Conservation (phyloP, 805 yeast species). For the Candida silvatica region DNA sequence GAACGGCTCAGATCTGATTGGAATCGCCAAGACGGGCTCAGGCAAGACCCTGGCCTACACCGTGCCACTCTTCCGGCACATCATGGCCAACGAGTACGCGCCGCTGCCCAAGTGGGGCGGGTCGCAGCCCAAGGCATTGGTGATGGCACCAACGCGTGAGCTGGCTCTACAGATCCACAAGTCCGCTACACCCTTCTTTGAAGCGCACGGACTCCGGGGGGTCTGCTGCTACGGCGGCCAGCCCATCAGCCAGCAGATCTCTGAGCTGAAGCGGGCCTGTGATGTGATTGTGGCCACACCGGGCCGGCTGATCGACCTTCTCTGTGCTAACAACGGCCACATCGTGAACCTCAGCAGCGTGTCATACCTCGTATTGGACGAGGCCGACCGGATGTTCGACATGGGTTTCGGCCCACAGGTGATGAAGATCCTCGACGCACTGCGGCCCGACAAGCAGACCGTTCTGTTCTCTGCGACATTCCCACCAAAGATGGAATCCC, state of each 20-base stretch:
- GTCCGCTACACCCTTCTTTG: conserved; percentile 54
- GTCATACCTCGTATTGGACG: conserved; percentile 85
- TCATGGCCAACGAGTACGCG: conserved; percentile 48
- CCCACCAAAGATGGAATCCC: conserved; percentile 66
- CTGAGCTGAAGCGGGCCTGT: conserved; percentile 66
- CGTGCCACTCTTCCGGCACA: conserved; percentile 77
- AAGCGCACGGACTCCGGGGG: conserved; percentile 39
- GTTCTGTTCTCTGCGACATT: conserved; percentile 93
- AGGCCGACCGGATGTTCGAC: conserved; percentile 95
- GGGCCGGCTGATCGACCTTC: conserved; percentile 83
- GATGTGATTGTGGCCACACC: conserved; percentile 91
- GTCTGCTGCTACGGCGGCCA: conserved; percentile 92
- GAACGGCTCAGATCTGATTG: conserved; percentile 86
- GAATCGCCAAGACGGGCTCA: conserved; percentile 94
- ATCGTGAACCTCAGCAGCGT: conserved; percentile 59
- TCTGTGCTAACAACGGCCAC: conserved; percentile 77
- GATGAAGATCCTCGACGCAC: conserved; percentile 61
- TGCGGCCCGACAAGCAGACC: conserved; percentile 82
- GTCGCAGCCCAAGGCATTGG: conserved; percentile 70
- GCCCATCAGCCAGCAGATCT: conserved; percentile 72
- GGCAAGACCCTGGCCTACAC: conserved; percentile 91
- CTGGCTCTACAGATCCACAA: conserved; percentile 75
- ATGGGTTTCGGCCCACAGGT: conserved; percentile 97
- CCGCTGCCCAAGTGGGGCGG: conserved; percentile 35
- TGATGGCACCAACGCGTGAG: conserved; percentile 90